Evolutionary conservation across 768 basidiomycete genomes (phyloP), one percentile per base, ranked within the genome.

Genomic region (Leucogyrophana mollusca): DNA sequence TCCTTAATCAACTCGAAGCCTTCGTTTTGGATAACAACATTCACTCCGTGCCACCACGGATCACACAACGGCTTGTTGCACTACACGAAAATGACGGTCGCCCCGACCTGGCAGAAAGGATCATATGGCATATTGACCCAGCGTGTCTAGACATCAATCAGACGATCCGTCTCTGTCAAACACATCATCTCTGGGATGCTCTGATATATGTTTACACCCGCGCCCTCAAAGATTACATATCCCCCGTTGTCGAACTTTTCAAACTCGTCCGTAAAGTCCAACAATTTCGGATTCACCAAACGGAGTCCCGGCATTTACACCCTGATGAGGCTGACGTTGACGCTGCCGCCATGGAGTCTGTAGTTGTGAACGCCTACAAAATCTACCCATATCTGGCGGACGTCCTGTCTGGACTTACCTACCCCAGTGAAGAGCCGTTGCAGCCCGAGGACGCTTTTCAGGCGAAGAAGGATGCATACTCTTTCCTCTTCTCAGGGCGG

Each of bases 81-180:
- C 67, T 90, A 34, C 90, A 96, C 56, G 88, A 86, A 37, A 79
- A 82, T 24, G 76, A 82, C 35, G 73, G 72, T 10, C 79, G 83
- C 27, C 82, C 85, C 7, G 87, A 90, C 40, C 73, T 82, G 3
- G 90, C 87, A 1, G 94, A 99, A 64, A 80, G 82, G 23, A 73
- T 97, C 46, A 95, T 99, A 45, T 97, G 94, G 93, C 91, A 95
- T 60, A 91, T 97, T 53, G 90, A 96, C 55, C 93, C 95, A 1
- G 69, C 79, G 2, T 90, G 85, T 55, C 69, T 99, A 49, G 96
- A 99, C 59, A 84, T 97, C 67, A 90, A 97, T 58, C 95, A 97
- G 67, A 87, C 87, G 4, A 87, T 97, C 53, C 76, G 66, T 20
- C 74, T 99, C 4, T 99, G 96, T 58, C 87, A 92, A 63, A 76